A percentile compares a stretch with the other conserved stretches of the same genome.
Conservation (phyloP, 768 basidiomycete species). For the Suillus subaureus region DNA sequence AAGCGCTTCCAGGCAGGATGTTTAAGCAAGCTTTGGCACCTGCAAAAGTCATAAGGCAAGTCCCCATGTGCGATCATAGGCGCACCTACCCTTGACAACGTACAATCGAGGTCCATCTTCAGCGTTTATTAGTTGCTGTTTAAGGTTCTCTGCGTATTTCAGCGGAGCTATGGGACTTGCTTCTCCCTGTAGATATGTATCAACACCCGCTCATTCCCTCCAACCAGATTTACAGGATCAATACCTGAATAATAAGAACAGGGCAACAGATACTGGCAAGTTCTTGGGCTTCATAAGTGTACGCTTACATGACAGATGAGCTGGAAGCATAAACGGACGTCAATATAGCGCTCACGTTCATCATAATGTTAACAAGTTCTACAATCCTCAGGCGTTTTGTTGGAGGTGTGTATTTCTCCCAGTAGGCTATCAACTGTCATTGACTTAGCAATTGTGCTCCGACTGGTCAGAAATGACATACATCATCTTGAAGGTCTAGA, state of each 20-base stretch:
- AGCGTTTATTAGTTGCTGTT: conserved; percentile 50
- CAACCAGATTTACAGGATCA: not conserved
- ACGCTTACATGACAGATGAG: conserved; percentile 43
- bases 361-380: conserved; percentile 55
- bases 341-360: conserved; percentile 51
- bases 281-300: conserved; percentile 48
- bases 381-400: conserved; percentile 50
- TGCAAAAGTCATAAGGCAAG: conserved; percentile 24
- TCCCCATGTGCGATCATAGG: conserved; percentile 1
- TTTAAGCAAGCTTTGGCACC: conserved; percentile 59
- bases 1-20: conserved; percentile 55
- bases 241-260: conserved; percentile 69
- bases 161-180: conserved; percentile 53
- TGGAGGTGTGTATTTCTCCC: conserved; percentile 61
- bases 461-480: conserved; percentile 33
- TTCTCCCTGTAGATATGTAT: conserved; percentile 52
- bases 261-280: conserved; percentile 61
- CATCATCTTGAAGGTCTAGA: conserved; percentile 65
- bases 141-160: conserved; percentile 57
- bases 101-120: conserved; percentile 52
- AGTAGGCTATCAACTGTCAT: conserved; percentile 64
- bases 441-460: not conserved
- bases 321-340: not conserved
- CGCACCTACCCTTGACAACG: conserved; percentile 57
- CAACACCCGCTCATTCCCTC: conserved; percentile 1